phyloP scores from a whole-genome alignment of 2,329 filamentous ascomycete genomes.

The Botrytis porri region DNA sequence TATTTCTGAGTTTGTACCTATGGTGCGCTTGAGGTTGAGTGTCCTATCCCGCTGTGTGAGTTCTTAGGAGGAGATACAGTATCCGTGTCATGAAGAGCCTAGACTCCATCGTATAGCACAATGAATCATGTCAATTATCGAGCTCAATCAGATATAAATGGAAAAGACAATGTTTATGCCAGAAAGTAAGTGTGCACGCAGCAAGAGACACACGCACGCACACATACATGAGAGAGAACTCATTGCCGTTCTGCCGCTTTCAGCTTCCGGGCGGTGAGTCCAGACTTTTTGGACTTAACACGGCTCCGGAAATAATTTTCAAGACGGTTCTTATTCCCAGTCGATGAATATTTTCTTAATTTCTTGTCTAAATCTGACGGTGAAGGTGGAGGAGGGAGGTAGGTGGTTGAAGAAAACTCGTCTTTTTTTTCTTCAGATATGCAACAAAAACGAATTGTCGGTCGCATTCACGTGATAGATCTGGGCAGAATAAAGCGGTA shows the following conservation, averaged over 20 bases:
- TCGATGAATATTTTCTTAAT: background rate
- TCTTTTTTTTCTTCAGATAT: background rate
- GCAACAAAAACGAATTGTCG: background rate
- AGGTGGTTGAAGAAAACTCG: background rate
- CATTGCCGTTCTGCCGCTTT: background rate
- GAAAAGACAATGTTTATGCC: background rate
- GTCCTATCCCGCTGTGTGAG: background rate
- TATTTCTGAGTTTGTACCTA: background rate
- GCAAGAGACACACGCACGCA: too few relatives aligned
- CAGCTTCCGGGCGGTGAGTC: background rate
- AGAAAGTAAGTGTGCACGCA: background rate
- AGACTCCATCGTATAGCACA: background rate
- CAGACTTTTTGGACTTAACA: background rate
- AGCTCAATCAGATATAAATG: background rate
- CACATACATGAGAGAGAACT: background rate
- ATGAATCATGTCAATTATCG: background rate
- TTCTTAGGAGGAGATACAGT: background rate
- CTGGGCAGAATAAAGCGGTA: background rate
- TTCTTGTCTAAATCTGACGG: background rate
- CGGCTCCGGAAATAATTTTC: background rate
- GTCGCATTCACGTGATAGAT: accelerated
- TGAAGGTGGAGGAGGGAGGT: background rate
- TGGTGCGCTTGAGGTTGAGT: background rate
- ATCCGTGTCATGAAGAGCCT: background rate
- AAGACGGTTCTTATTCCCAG: background rate